A percentile compares a stretch with the other conserved stretches of the same genome.
Conservation (phyloP, 345 rosid species). For the Eucalyptus virginea region DNA sequence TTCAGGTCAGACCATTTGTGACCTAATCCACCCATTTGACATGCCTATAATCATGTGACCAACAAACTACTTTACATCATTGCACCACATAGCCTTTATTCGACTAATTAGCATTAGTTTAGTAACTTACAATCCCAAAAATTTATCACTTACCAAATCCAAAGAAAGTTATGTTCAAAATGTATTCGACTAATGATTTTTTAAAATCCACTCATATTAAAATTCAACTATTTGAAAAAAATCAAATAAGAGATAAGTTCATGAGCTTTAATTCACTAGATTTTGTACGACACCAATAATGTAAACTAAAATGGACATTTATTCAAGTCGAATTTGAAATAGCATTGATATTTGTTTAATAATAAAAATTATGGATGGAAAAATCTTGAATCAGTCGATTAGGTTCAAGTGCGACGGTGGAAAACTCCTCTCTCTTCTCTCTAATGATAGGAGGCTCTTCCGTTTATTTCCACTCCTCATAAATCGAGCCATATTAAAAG, state of each 20-base stretch:
- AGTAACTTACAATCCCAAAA: neutral
- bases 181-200: neutral
- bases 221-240: neutral
- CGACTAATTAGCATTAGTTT: neutral
- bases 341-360: neutral
- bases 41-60: neutral
- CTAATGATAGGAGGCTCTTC: neutral
- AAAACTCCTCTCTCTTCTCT: neutral
- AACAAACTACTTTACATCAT: neutral
- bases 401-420: neutral
- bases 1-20: no score
- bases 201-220: neutral
- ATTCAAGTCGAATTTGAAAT: neutral
- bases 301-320: neutral
- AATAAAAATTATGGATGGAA: neutral
- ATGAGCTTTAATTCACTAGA: neutral
- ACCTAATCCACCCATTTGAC: no score
- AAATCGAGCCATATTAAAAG: neutral
- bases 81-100: neutral
- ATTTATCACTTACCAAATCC: neutral
- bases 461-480: neutral
- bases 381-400: neutral
- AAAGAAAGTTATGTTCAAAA: neutral
- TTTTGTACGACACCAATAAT: neutral
- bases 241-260: neutral